Conservation (phyloP, 345 rosid species). For the Gossypium australe region DNA sequence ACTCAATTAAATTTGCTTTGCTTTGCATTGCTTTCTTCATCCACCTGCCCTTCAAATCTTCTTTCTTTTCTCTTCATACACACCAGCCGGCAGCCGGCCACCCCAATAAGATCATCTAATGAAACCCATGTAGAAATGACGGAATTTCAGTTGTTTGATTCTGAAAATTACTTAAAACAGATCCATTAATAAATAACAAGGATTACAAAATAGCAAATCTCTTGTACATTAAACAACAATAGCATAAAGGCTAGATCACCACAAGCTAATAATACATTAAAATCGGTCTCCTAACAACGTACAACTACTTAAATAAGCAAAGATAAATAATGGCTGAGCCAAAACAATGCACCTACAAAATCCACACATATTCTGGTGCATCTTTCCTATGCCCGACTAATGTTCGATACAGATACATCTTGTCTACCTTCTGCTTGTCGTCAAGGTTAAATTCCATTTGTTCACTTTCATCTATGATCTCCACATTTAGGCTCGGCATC, state of each 20-base stretch:
- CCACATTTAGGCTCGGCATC: conserved; percentile 79
- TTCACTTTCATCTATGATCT: conserved; percentile 64
- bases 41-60: too few species aligned
- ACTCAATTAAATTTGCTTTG: too few species aligned
- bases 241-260: conserved; percentile 24
- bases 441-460: conserved; percentile 26
- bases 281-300: conserved; percentile 25
- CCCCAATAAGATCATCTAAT: background rate
- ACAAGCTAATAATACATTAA: conserved; percentile 20
- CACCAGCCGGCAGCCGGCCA: too few species aligned
- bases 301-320: conserved; percentile 20
- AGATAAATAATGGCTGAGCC: background rate
- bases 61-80: too few species aligned
- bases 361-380: conserved; percentile 69
- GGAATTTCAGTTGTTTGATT: background rate
- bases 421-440: conserved; percentile 54
- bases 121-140: background rate
- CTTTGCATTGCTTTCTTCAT: too few species aligned
- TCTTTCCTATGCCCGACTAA: conserved; percentile 72
- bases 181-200: background rate
- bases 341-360: conserved; percentile 35
- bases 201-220: conserved; percentile 15
- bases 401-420: conserved; percentile 77
- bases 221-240: conserved; percentile 18
- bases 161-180: background rate